Evolutionary conservation across 2,329 filamentous ascomycete species (phyloP), one percentile per base, ranked within the genome.

Genomic region (Pestalotiopsis sp.): DNA sequence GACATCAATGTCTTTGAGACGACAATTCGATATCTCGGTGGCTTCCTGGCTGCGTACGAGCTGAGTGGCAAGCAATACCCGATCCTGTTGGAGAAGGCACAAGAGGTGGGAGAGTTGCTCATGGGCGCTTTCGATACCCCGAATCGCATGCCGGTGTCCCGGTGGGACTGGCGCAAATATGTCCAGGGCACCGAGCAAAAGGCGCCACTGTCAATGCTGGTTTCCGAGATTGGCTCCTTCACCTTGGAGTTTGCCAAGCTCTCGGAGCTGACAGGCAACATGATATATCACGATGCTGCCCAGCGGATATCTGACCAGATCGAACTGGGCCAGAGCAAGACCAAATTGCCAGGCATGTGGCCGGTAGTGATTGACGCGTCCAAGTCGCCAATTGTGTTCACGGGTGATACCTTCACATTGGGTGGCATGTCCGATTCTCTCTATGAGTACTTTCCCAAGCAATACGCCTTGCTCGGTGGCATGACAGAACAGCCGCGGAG

Each of bases 1-100:
- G 81, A 85, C 39, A 86, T 92, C 71, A 92, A 91, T 70, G 81
- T 92, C 0, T 93, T 93, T 70, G 91, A 93, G 78, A 92, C 90
- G 1, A 92, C 86, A 12, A 93, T 93, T 68, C 86, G 91, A 57
- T 93, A 93, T 75, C 84, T 93, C 0, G 91, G 91, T 14, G 91
- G 91, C 1, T 84, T 93, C 67, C 75, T 93, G 67, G 87, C 88
- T n/a, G 91, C 91, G 0, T 92, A 92, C 75, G 91, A 93, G 75
- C 77, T 93, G 25, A 92, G 89, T 73, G 83, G 82, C 41, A 84
- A 83, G 67, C 80, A 85, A 68, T 82, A 83, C 70, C 80, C 85
- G 31, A 81, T 82, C n/a, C 77, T 92, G 66, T 80, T 92, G 52
- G 80, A 80, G 56, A 92, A 92, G 77, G 89, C 90, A 1, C 81